Conservation (phyloP, 169 alveolate genomes). For the Eimeria tenella region DNA sequence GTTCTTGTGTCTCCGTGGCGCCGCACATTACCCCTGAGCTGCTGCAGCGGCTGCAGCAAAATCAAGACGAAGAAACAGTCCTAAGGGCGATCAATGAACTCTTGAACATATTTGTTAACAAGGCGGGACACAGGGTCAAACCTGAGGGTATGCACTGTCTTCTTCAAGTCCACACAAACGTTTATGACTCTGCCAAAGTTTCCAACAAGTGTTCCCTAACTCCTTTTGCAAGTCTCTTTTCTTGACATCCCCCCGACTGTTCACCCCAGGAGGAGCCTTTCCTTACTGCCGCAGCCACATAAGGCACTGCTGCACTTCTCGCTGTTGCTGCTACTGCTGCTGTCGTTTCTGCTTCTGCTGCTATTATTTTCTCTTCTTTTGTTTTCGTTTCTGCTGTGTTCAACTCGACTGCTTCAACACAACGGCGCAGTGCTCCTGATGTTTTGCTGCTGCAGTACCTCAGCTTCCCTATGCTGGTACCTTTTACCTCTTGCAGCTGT, state of each 20-base stretch:
- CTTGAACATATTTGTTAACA: conserved; percentile 46
- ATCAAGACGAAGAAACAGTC: conserved; percentile 41
- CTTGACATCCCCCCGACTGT: not conserved
- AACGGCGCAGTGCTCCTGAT: not conserved
- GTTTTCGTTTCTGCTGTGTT: too few relatives aligned
- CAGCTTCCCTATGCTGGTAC: too few relatives aligned
- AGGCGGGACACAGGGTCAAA: conserved; percentile 40
- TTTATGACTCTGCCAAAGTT: too few relatives aligned
- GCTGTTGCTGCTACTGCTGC: too few relatives aligned
- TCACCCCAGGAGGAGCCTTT: too few relatives aligned
- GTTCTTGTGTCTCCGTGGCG: conserved; percentile 41
- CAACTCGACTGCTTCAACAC: not conserved
- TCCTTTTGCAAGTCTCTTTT: not conserved
- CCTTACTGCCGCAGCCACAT: too few relatives aligned
- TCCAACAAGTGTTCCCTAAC: not conserved
- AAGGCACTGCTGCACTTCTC: too few relatives aligned
- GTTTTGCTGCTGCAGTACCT: not conserved
- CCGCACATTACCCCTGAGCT: conserved; percentile 36
- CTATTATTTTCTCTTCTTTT: too few relatives aligned
- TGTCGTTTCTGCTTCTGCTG: too few relatives aligned
- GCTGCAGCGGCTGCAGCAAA: conserved; percentile 67
- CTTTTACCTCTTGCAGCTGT: too few relatives aligned
- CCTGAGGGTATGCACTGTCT: conserved; percentile 33
- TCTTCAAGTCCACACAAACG: too few relatives aligned
- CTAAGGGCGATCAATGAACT: conserved; percentile 55